Evolutionary conservation across 139 green algal genomes (phyloP), one percentile per base, ranked within the genome.

Genomic region (Picochlorum costavermella): DNA sequence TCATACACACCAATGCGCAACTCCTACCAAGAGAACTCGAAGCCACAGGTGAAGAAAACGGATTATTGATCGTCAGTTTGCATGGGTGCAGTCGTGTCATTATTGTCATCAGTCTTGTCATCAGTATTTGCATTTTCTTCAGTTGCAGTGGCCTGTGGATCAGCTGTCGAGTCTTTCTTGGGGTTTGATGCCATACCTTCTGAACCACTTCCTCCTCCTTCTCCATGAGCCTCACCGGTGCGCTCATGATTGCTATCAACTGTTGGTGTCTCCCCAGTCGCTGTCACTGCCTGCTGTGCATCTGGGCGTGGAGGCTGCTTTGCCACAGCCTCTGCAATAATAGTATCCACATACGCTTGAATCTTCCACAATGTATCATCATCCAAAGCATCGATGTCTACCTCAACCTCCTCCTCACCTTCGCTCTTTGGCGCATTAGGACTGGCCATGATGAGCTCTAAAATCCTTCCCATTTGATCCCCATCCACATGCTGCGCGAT

Each of bases 301-400:
- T 59, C 58, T 20, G 45, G 59, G 11, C 23, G 25, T 20, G 23
- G 23, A 36, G 50, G 50, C 50, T 59, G 20, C 23, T 59, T 59
- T 30, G 50, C 25, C 8, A n/a, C 50, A 20, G 50, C 31, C 20
- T 66, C 60, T 29, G 60, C 36, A 13, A 20, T 20, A 13, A 70
- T 63, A 29, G 31, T 50, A 14, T 78, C 78, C 33, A 77, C 60
- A 31, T 71, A 84, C 8, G 72, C 56, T 20, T 82, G 59, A 50
- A 89, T 65, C 60, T 67, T 64, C 82, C 81, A 88, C 45, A 84
- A 71, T 14, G 79, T 86, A 30, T 69, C 72, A 28, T 64, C 56
- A 14, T 72, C 68, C 17, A 89, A 63, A 3, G 64, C 53, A 28
- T 85, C 74, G 5, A 89, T 80, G 63, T 89, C 81, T 26, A 89